Evolutionary conservation across 1,139 yeast species (phyloP), one percentile per base, ranked within the genome.

Genomic region (Suhomyces chickasaworum): DNA sequence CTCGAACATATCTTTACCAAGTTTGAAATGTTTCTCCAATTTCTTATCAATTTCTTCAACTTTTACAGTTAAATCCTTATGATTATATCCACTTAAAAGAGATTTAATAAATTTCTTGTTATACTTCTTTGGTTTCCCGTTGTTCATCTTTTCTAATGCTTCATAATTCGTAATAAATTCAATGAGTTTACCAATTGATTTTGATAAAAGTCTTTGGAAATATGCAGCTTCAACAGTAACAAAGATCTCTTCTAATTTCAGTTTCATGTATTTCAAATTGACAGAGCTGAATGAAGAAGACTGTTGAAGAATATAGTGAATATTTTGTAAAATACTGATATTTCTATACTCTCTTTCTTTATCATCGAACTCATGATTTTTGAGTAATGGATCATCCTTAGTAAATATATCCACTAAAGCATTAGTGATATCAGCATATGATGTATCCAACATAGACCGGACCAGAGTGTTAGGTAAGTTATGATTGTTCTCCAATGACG

Each of bases 161-260:
- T 84, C 85, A 41, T 86, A 81, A 38, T 84, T 89, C 39, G 77
- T 77, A 4, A 89, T 79, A 61, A 87, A 85, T 25, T 82, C 83
- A 30, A 78, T 69, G 46, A 87, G 65, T 59, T 82, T 85, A 5
- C 89, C 95, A 61, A 88, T 58, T 44, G 65, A 63, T 47, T 71
- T 69, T 38, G 58, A 60, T 33, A 75, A 52, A 21, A 82, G 77
- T 47, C 77, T 77, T 54, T 75, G 75, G 53, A 85, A 72, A 51
- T 74, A 74, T 10, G 56, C 57, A 5, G 56, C 60, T 52, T 69
- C 69, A 8, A 84, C 72, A 43, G 68, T 69, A 25, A 64, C 68
- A 43, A 86, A 80, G 45, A 84, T 83, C 3, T 63, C 52, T 5
- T 69, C 73, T 40, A 81, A 66, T 53, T 79, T 77, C 2, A 56